Evolutionary conservation across 2,329 filamentous ascomycete genomes (phyloP).

Genomic region (Clonostachys byssicola): DNA sequence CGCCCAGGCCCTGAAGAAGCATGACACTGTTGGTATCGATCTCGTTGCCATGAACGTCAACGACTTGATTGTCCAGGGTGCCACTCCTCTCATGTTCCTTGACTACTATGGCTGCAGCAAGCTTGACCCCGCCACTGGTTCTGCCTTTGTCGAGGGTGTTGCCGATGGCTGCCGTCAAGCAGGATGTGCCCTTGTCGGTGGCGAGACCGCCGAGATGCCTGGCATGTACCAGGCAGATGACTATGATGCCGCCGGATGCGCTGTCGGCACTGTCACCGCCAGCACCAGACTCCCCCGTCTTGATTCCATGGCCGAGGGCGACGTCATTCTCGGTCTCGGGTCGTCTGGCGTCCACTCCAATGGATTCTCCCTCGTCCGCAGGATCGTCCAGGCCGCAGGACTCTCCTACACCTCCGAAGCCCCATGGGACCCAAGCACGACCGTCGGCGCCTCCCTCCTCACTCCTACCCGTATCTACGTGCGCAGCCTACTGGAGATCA

Average conservation of each 20-base stretch:
- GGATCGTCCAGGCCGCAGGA: conserved; percentile 72
- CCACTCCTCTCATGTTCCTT: conserved; percentile 91
- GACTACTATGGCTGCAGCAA: conserved; percentile 96
- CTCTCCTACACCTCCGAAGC: conserved; percentile 68
- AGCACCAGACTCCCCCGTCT: conserved; percentile 71
- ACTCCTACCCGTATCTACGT: conserved; percentile 95
- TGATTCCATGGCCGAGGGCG: conserved; percentile 72
- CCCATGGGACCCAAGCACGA: conserved; percentile 65
- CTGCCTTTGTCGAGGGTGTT: conserved; percentile 87
- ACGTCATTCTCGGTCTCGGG: conserved; percentile 79
- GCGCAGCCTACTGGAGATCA: conserved; percentile 67
- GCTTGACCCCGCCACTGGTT: conserved; percentile 72
- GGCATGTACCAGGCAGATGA: conserved; percentile 86
- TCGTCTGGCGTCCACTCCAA: conserved; percentile 93
- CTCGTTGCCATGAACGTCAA: conserved; percentile 99
- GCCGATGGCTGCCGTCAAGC: conserved; percentile 81
- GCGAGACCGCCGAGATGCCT: conserved; percentile 98
- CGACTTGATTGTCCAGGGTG: conserved; percentile 92
- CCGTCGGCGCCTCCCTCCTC: conserved; percentile 73
- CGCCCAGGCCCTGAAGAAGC: conserved; percentile 83
- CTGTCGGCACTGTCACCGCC: conserved; percentile 75
- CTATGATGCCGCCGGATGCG: conserved; percentile 90
- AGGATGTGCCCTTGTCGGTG: conserved; percentile 88
- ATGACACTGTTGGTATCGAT: conserved; percentile 93
- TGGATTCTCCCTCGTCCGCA: conserved; percentile 93